phyloP scores from a whole-genome alignment of 768 basidiomycete genomes.

The Russula sp. region DNA sequence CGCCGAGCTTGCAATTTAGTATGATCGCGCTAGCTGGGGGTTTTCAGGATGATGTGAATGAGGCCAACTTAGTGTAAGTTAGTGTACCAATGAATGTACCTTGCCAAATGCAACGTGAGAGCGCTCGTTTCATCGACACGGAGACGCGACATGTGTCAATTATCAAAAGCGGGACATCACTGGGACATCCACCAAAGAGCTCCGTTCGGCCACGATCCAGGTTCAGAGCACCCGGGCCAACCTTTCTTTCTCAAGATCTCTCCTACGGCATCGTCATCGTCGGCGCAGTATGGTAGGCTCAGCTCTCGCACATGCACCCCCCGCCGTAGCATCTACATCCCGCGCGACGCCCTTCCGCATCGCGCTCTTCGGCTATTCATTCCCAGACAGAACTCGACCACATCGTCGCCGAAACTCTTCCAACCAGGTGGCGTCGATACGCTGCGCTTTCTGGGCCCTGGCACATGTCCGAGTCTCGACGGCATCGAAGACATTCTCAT shows the following conservation, averaged over 20 bases:
- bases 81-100: background rate
- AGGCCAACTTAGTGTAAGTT: background rate
- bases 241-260: too few species aligned
- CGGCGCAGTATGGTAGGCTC: conserved; percentile 87
- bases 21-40: conserved; percentile 50
- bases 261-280: conserved; percentile 69
- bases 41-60: background rate
- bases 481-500: conserved; percentile 79
- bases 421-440: conserved; percentile 88
- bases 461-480: conserved; percentile 59
- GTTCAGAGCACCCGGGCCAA: too few species aligned
- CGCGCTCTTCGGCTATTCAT: conserved; percentile 81
- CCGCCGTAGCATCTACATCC: conserved; percentile 40
- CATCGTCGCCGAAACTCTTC: conserved; percentile 95
- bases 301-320: conserved; percentile 80
- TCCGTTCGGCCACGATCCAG: too few species aligned
- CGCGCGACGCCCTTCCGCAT: conserved; percentile 60
- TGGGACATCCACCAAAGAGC: too few species aligned
- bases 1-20: conserved; percentile 55
- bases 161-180: too few species aligned
- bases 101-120: too few species aligned
- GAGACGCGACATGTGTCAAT: too few species aligned
- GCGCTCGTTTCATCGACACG: too few species aligned
- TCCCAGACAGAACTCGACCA: conserved; percentile 81
- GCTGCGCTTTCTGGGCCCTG: conserved; percentile 68